Conservation (phyloP, 768 basidiomycete species). For the Tricholomella constricta region DNA sequence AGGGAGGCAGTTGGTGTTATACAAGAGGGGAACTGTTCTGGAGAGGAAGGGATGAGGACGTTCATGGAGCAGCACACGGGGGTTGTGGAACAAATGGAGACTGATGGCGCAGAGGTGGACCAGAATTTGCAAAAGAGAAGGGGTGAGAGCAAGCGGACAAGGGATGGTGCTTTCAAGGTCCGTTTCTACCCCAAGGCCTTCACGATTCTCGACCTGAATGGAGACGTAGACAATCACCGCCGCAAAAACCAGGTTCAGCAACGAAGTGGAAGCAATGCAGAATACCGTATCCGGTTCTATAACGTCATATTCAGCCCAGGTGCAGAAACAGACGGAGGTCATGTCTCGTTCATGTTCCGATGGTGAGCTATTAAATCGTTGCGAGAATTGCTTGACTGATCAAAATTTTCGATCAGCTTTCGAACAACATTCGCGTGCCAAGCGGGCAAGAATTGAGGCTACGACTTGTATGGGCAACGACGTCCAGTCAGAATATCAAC, state of each 20-base stretch:
- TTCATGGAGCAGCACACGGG: constrained; percentile 53
- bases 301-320: constrained; percentile 49
- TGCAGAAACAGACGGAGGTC: constrained; percentile 49
- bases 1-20: constrained; percentile 56
- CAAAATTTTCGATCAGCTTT: constrained; percentile 43
- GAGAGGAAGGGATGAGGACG: constrained; percentile 48
- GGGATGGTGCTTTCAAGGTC: constrained; percentile 65
- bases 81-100: constrained; percentile 42
- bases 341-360: constrained; percentile 45
- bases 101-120: constrained; percentile 43
- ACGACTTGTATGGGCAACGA: constrained; percentile 51
- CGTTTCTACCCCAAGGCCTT: neutral
- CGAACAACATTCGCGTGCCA: constrained; percentile 61
- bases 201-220: constrained; percentile 3
- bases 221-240: constrained; percentile 41
- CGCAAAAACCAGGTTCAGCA: constrained; percentile 41
- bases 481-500: constrained; percentile 52
- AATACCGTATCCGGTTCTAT: constrained; percentile 47
- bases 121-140: constrained; percentile 45
- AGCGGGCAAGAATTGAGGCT: constrained; percentile 67
- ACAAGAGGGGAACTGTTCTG: constrained; percentile 55
- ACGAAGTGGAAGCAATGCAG: constrained; percentile 47
- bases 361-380: constrained; percentile 34
- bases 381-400: neutral
- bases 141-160: constrained; percentile 52